A percentile compares a stretch with the other conserved stretches of the same genome.
phyloP scores from a whole-genome alignment of 2,329 filamentous ascomycete species.

The Xylaria polymorpha region DNA sequence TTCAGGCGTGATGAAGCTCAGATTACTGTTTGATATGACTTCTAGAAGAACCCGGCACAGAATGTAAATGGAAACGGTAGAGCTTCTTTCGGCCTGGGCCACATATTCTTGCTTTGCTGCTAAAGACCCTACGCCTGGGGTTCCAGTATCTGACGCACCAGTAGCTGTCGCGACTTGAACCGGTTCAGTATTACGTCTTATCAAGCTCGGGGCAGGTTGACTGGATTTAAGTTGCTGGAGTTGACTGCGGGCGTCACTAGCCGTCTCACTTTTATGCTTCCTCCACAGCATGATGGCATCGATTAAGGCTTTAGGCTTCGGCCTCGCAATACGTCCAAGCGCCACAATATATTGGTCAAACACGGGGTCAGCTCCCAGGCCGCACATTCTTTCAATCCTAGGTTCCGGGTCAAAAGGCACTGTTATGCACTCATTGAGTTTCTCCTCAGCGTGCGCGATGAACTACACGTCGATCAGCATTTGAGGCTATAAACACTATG shows the following conservation, averaged over 20 bases:
- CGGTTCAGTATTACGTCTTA: conserved; percentile 81
- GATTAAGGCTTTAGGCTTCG: conserved; percentile 93
- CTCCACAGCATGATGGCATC: conserved; percentile 99
- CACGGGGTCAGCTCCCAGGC: conserved; percentile 83
- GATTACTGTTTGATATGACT: conserved; percentile 89
- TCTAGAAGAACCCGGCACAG: conserved; percentile 93
- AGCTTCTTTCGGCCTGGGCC: conserved; percentile 84
- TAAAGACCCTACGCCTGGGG: conserved; percentile 54
- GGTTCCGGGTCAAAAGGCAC: conserved; percentile 83
- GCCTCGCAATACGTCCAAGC: conserved; percentile 91
- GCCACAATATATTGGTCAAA: conserved; percentile 97
- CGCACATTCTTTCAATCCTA: conserved; percentile 89
- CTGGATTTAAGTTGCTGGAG: conserved; percentile 64
- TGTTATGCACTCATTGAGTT: conserved; percentile 88
- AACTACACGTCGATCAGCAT: conserved; percentile 67
- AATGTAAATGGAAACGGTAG: conserved; percentile 94
- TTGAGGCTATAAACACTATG: neutral
- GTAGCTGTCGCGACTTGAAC: conserved; percentile 58
- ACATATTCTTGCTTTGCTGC: conserved; percentile 75
- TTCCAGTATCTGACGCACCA: conserved; percentile 46
- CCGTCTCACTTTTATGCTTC: conserved; percentile 92
- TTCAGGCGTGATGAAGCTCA: conserved; percentile 84
- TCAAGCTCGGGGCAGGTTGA: conserved; percentile 60
- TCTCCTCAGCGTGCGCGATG: conserved; percentile 95
- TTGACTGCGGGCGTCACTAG: conserved; percentile 73